These are phyloP conservation scores for Alternaria arbusti DNA, from an alignment of 2,329 filamentous ascomycete genomes.

Conservation along the genomic window DNA sequence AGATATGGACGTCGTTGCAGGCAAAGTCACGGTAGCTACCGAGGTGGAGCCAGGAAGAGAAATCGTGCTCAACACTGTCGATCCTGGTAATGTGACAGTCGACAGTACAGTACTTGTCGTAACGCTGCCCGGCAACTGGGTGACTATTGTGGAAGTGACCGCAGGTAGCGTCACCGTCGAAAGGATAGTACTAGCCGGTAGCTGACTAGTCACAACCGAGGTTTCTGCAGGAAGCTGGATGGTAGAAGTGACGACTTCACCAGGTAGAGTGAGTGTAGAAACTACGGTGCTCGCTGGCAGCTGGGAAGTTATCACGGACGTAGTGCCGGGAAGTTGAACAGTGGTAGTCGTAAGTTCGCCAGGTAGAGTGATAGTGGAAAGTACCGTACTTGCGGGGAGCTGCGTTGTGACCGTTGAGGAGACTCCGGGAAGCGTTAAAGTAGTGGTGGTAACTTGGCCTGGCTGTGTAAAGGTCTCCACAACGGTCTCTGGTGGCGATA, in stretches of 20 bases:
- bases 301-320: conserved; percentile 5
- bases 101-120: conserved; percentile 27
- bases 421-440: conserved; percentile 5
- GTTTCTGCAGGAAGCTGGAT: conserved; percentile 17
- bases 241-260: conserved; percentile 23
- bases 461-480: conserved; percentile 12
- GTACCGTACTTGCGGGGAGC: conserved; percentile 9
- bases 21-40: conserved; percentile 33
- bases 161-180: conserved; percentile 24
- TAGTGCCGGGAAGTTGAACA: conserved; percentile 5
- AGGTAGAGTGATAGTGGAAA: conserved; percentile 22
- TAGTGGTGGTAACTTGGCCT: conserved; percentile 9
- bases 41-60: conserved; percentile 14
- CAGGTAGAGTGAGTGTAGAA: conserved; percentile 20
- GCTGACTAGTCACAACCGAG: conserved; percentile 14
- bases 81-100: conserved; percentile 22
- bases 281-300: conserved; percentile 10
- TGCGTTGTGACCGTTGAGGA: conserved; percentile 5
- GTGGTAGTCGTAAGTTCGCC: conserved; percentile 24
- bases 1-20: conserved; percentile 29
- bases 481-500: conserved; percentile 9
- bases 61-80: conserved; percentile 11
- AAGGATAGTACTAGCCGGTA: conserved; percentile 4
- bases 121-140: conserved; percentile 23
- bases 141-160: conserved; percentile 4